Evolutionary conservation across 176 grass and related monocot genomes (phyloP), one percentile per base, ranked within the genome.

Genomic region (Hordeum marinum): DNA sequence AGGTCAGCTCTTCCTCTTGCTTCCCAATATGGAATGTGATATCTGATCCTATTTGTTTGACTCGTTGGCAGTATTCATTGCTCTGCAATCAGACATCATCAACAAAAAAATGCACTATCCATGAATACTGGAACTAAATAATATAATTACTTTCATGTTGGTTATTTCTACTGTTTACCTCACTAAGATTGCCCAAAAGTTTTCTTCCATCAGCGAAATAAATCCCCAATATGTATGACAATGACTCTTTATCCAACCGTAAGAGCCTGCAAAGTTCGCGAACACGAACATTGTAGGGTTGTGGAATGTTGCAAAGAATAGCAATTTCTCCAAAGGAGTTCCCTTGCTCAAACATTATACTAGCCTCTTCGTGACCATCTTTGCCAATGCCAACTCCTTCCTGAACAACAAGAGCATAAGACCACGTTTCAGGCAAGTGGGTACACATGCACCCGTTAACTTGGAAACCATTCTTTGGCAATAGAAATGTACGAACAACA

Each of bases 1-100:
- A 85, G 67, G 72, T 91, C 62, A 99, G 97, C 86, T 92, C 97
- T 10, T 92, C 93, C 88, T 99, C 93, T 92, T 94, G 93, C 76
- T 95, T 99, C 36, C 77, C 90, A 32, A 99, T 99, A 83, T 94
- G 97, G 85, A 94, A 95, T 75, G 76, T 94, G 78, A 99, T 87
- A 80, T 99, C 97, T 1, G 90, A 77, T 80, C 94, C 97, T 23
- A 99, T 62, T 66, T 92, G 94, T 89, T 92, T 99, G 69, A 96
- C 85, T 60, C 63, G 68, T 15, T 50, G 70, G 36, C 77, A 87
- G 20, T 92, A 87, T 84, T 99, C 93, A 62, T 75, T 90, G 72
- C 37, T 92, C 97, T 98, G 81, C 34, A 48, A 23, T 60, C 25
- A 72, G 61, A 86, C 32, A 17, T 21, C 13, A 70, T 17, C 46